These are phyloP conservation scores for Coemansia asiatica DNA, from an alignment of 192 early-diverging fungal genomes.

Conservation along the genomic window DNA sequence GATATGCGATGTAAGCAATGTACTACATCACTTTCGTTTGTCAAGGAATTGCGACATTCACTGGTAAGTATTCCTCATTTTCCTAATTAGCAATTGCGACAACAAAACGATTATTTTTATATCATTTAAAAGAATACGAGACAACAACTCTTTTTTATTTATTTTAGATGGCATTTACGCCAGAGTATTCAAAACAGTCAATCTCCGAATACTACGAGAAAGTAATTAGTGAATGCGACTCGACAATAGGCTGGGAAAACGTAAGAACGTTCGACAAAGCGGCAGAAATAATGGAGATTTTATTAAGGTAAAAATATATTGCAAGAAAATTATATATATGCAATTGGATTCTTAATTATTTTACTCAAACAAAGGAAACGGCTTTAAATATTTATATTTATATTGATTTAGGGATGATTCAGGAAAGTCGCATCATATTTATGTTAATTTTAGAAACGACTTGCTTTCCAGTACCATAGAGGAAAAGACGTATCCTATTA, in stretches of 20 bases:
- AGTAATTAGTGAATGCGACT: constrained; percentile 36
- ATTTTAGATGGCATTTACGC: constrained; percentile 6
- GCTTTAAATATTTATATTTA: too few relatives aligned
- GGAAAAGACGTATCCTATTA: constrained; percentile 18
- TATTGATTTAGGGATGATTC: constrained; percentile 19
- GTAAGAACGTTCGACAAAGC: constrained; percentile 32
- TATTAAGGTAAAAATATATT: constrained; percentile 17
- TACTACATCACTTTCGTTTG: constrained; percentile 40
- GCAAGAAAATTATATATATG: too few relatives aligned
- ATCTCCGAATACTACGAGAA: constrained; percentile 29
- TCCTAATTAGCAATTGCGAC: too few relatives aligned
- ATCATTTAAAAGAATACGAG: too few relatives aligned
- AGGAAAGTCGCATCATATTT: constrained; percentile 22
- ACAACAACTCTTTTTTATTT: background rate
- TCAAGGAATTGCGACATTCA: constrained; percentile 35
- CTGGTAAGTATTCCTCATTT: constrained; percentile 40
- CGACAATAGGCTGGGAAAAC: constrained; percentile 25
- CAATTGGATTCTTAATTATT: too few relatives aligned
- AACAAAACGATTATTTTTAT: too few relatives aligned
- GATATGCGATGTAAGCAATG: constrained; percentile 42
- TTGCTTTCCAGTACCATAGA: constrained; percentile 33
- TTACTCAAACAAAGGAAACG: too few relatives aligned
- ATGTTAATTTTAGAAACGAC: constrained; percentile 26
- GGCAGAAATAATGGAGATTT: constrained; percentile 17
- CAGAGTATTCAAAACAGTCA: background rate